Conservation (phyloP, 148 eudicot genomes). For the Persicaria maculosa region DNA sequence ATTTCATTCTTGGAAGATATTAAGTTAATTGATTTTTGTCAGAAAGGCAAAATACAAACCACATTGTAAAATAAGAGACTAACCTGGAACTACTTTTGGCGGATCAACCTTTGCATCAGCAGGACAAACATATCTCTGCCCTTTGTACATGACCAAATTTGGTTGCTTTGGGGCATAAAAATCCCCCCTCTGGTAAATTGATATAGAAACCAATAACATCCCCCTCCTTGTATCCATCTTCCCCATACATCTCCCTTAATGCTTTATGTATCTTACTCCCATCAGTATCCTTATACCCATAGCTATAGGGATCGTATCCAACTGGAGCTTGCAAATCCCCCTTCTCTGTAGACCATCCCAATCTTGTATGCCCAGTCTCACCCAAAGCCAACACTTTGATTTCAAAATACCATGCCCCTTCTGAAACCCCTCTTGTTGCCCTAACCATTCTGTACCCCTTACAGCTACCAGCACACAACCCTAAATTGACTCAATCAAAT, state of each 20-base stretch:
- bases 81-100: slow-evolving; percentile 70
- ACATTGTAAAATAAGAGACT: slow-evolving; percentile 18
- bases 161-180: slow-evolving; percentile 58
- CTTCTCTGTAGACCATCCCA: slow-evolving; percentile 91
- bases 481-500: too few species aligned
- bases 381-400: slow-evolving; percentile 68
- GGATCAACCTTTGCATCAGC: slow-evolving; percentile 80
- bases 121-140: slow-evolving; percentile 60
- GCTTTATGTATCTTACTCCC: slow-evolving; percentile 96
- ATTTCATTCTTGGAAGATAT: background rate
- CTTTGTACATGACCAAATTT: slow-evolving; percentile 64
- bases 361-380: slow-evolving; percentile 81
- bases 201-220: slow-evolving; percentile 94
- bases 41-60: background rate
- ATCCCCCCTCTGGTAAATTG: slow-evolving; percentile 75
- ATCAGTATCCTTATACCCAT: slow-evolving; percentile 91
- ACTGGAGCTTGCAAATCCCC: slow-evolving; percentile 99
- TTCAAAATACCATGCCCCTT: slow-evolving; percentile 92
- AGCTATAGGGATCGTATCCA: slow-evolving; percentile 86
- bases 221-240: slow-evolving; percentile 78
- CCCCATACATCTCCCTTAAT: slow-evolving; percentile 83
- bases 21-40: background rate
- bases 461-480: slow-evolving; percentile 69
- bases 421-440: slow-evolving; percentile 83
- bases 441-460: slow-evolving; percentile 98